Evolutionary conservation across 1,139 yeast genomes (phyloP), one percentile per base, ranked within the genome.

Genomic region (Zygosaccharomyces sapae): DNA sequence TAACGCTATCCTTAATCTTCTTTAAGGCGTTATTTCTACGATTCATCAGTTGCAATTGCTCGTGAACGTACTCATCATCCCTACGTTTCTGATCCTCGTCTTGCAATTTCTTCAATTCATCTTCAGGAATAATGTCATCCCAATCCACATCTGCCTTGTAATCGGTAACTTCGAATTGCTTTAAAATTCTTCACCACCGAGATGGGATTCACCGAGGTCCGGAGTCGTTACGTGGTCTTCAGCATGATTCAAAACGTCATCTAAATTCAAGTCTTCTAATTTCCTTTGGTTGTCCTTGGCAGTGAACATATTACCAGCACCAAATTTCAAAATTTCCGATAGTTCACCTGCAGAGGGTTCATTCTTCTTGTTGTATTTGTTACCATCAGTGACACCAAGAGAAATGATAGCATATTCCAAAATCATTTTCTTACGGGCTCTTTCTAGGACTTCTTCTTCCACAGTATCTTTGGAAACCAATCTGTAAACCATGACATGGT

Each of bases 71-170:
- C 53, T 79, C 84, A 55, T 92, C 97, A 57, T 92, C 97, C 39
- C 83, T 80, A 46, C 86, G 79, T 65, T 81, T 82, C 73, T 85
- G 84, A 62, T 92, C 98, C 51, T 89, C 96, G 53, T 86, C 96
- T 66, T 94, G 92, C 61, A 94, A 76, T 64, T 86, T 86, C 48
- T 81, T 78, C 53, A 94, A 75, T 67, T 94, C 98, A 44, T 88
- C 96, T 55, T 88, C 94, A 0, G 99, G 99, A 59, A 94, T 94
- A 58, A 94, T 94, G 66, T 94, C 99, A 70, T 94, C 98, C 99
- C 99, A 94, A 56, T 89, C 95, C 50, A 92, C 89, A 66, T 94
- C 97, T 0, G 98, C 97, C 68, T 94, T 94, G 68, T 90, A 94
- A 67, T 94, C 98, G 0, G 98, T 94, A 47, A 94, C 98, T 68